These are phyloP conservation scores for Plectosphaerella cucumerina DNA, from an alignment of 2,329 filamentous ascomycete species.

Conservation along the genomic window DNA sequence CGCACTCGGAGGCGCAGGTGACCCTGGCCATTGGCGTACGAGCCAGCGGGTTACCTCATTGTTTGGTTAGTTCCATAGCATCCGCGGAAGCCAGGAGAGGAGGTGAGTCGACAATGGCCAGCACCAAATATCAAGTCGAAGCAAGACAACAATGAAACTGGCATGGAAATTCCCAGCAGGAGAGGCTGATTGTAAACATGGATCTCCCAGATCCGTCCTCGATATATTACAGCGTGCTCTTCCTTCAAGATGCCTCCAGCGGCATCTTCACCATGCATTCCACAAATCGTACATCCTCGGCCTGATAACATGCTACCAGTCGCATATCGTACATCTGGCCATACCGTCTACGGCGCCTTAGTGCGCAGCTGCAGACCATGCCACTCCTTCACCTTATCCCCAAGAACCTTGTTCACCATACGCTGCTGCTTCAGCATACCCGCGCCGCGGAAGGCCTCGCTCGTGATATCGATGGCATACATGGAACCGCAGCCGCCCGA, in stretches of 20 bases:
- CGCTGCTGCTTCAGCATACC: conserved; percentile 78
- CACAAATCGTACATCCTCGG: too few relatives aligned
- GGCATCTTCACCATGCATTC: too few relatives aligned
- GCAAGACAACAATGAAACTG: too few relatives aligned
- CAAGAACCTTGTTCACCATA: conserved; percentile 71
- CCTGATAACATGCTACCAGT: too few relatives aligned
- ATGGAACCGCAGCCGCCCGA: conserved; percentile 82
- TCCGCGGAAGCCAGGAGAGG: neutral
- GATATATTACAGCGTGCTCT: neutral
- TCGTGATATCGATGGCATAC: conserved; percentile 79
- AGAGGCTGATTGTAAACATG: too few relatives aligned
- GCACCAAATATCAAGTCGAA: too few relatives aligned
- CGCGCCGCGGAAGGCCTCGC: conserved; percentile 65
- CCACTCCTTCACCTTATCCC: conserved; percentile 74
- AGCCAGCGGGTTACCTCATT: neutral
- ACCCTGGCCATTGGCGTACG: neutral
- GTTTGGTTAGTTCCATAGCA: neutral
- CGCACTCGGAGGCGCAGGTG: neutral
- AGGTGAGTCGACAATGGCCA: too few relatives aligned
- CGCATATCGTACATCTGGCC: neutral
- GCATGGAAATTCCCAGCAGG: too few relatives aligned
- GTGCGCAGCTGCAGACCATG: conserved; percentile 81
- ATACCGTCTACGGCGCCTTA: conserved; percentile 38
- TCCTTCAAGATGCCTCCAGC: too few relatives aligned
- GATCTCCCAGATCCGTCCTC: too few relatives aligned